phyloP scores from a whole-genome alignment of 2,329 filamentous ascomycete species.

The Plenodomus tracheiphilus region DNA sequence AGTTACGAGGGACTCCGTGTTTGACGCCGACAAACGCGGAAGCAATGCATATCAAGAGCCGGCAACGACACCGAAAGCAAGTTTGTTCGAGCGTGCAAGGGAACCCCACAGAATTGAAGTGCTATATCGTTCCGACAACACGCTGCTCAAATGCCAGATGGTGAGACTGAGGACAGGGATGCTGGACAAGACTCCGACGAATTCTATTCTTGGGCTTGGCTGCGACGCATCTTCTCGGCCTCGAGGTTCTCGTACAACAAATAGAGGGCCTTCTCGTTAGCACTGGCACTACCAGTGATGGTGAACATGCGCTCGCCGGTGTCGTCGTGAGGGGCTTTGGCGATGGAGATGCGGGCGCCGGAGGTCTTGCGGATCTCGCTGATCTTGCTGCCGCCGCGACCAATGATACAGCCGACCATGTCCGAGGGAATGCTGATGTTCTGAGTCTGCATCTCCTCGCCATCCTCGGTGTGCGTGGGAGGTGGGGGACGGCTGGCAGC shows the following conservation, averaged over 20 bases:
- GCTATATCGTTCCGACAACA: not conserved
- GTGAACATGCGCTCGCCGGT: slow-evolving; percentile 99
- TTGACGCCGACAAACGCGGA: slow-evolving; percentile 3
- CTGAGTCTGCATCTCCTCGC: slow-evolving; percentile 96
- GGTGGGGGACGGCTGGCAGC: slow-evolving; percentile 73
- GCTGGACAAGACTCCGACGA: not conserved
- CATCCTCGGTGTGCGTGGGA: slow-evolving; percentile 90
- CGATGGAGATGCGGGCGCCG: slow-evolving; percentile 94
- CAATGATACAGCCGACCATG: slow-evolving; percentile 99
- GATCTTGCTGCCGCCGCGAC: slow-evolving; percentile 92
- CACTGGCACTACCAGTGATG: slow-evolving; percentile 91
- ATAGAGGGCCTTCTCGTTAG: slow-evolving; percentile 94
- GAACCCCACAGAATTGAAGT: not conserved
- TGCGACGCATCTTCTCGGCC: slow-evolving; percentile 97
- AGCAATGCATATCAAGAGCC: slow-evolving; percentile 4
- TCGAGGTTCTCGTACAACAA: slow-evolving; percentile 98
- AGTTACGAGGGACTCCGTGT: slow-evolving; percentile 6
- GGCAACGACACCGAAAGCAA: slow-evolving; percentile 3
- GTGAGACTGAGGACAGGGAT: slow-evolving; percentile 1
- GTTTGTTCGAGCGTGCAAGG: slow-evolving; percentile 2
- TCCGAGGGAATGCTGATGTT: slow-evolving; percentile 99
- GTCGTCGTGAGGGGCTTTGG: slow-evolving; percentile 95
- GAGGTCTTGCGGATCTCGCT: slow-evolving; percentile 98
- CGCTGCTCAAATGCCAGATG: not conserved
- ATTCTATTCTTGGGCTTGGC: slow-evolving; percentile 62